Evolutionary conservation across 441 rosid genomes (phyloP), one percentile per base, ranked within the genome.

Genomic region (Adansonia grandidieri): DNA sequence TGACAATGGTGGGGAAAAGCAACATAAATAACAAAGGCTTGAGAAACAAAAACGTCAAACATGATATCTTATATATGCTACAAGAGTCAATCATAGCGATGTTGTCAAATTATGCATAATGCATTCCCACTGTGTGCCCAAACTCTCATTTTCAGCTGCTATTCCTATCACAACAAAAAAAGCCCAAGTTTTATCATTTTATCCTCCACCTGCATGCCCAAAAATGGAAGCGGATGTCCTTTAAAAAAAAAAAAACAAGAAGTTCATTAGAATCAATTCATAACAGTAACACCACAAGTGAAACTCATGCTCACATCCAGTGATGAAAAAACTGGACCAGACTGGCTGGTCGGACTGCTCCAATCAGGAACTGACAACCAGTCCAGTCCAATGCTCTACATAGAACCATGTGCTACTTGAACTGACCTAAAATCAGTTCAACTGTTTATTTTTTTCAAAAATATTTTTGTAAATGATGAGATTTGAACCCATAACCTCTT

Each of bases 141-240:
- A 72, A 56, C 48, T 56, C 74, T 71, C 51, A 72, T 72, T 56
- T 71, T 37, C n/a, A n/a, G 65, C 28, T 17, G 28, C 11, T 37
- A 72, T 56, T 17, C 17, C 17, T 37, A 40, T 11, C 17, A 56
- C 75, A 56, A 17, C 50, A 72, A 37, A 72, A 32, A 72, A 17
- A 70, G 5, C 45, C 5, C 17, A 24, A 68, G 73, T 28, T 70
- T 9, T 70, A 57, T 7, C 60, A 70, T 28, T 70, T 70, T 70
- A 69, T 70, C 47, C 47, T 28, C 62, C 75, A 71, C 6, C 15
- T 47, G 37, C 75, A 53, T 70, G 22, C 15, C 58, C 24, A 54
- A 53, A 61, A 70, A 37, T 51, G 40, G 74, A 11, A 32, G 48
- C 32, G 3, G 28, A 53, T 9, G 20, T 71, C 22, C 74, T 14